Conservation (phyloP, 768 basidiomycete species). For the Naganishia vaughanmartiniae region DNA sequence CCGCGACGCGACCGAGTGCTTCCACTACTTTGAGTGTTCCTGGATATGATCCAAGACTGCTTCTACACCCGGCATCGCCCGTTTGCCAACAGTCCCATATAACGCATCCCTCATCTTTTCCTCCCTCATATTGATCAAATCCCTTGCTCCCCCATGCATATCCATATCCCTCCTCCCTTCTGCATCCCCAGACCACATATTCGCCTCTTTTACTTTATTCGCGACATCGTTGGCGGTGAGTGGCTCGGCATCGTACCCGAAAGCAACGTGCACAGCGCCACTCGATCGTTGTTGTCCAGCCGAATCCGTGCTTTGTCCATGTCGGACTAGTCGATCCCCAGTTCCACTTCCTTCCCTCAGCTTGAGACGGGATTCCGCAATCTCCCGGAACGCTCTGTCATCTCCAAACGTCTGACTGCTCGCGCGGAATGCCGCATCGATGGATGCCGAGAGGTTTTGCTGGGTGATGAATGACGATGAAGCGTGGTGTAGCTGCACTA, state of each 20-base stretch:
- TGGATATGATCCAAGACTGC: slow-evolving; percentile 25
- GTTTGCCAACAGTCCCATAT: slow-evolving; percentile 23
- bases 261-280: not conserved
- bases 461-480: slow-evolving; percentile 43
- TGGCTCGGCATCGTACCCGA: slow-evolving; percentile 11
- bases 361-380: slow-evolving; percentile 24
- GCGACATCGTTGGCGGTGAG: slow-evolving; percentile 18
- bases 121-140: slow-evolving; percentile 27
- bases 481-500: slow-evolving; percentile 46
- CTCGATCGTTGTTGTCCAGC: slow-evolving; percentile 23
- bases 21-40: slow-evolving; percentile 12
- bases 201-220: slow-evolving; percentile 7
- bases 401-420: not conserved
- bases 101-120: slow-evolving; percentile 21
- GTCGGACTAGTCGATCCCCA: slow-evolving; percentile 11
- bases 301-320: slow-evolving; percentile 10
- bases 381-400: slow-evolving; percentile 22
- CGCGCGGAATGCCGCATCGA: slow-evolving; percentile 15
- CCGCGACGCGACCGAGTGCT: not conserved
- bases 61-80: slow-evolving; percentile 24
- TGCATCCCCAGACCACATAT: slow-evolving; percentile 12
- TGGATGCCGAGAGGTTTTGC: slow-evolving; percentile 23
- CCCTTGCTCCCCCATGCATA: not conserved
- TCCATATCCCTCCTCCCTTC: not conserved
- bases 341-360: slow-evolving; percentile 11